Conservation (phyloP, 1,284 basidiomycete species). For the Pseudozyma pruni region DNA sequence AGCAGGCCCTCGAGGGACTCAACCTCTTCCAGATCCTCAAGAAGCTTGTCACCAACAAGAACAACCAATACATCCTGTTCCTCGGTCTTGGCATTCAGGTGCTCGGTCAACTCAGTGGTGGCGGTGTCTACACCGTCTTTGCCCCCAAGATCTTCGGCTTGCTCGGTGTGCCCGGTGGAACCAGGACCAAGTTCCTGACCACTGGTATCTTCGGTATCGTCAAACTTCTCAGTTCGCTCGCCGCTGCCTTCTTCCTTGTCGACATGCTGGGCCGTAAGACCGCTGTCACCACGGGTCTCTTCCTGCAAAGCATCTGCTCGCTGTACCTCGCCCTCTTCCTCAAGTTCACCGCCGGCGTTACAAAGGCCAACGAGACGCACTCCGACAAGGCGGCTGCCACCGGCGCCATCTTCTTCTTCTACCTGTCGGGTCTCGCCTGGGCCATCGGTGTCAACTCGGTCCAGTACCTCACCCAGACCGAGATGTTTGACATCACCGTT, state of each 20-base stretch:
- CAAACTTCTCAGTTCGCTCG: slow-evolving; percentile 53
- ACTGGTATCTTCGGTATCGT: slow-evolving; percentile 55
- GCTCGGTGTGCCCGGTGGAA: slow-evolving; percentile 44
- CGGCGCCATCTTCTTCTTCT: slow-evolving; percentile 54
- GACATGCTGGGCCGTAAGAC: slow-evolving; percentile 51
- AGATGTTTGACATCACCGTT: slow-evolving; percentile 47
- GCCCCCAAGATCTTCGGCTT: slow-evolving; percentile 52
- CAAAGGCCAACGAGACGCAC: slow-evolving; percentile 40
- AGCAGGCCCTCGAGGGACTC: slow-evolving; percentile 33
- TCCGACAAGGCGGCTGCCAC: slow-evolving; percentile 36
- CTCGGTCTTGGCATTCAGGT: slow-evolving; percentile 53
- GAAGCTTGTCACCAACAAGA: slow-evolving; percentile 45
- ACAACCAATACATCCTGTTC: slow-evolving; percentile 49
- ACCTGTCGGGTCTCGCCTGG: slow-evolving; percentile 50
- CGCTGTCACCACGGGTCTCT: slow-evolving; percentile 44
- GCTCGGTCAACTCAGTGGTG: slow-evolving; percentile 53
- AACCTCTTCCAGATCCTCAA: slow-evolving; percentile 36
- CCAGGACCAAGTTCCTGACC: slow-evolving; percentile 42
- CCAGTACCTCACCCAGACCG: slow-evolving; percentile 51
- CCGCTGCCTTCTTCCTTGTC: slow-evolving; percentile 53
- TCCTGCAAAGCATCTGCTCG: slow-evolving; percentile 37
- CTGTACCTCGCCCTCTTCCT: slow-evolving; percentile 54
- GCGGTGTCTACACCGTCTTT: slow-evolving; percentile 50
- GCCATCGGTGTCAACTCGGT: slow-evolving; percentile 56
- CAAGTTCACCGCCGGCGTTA: slow-evolving; percentile 34